Conservation (phyloP, 2,329 filamentous ascomycete genomes). For the Rhynchosporium secalis region DNA sequence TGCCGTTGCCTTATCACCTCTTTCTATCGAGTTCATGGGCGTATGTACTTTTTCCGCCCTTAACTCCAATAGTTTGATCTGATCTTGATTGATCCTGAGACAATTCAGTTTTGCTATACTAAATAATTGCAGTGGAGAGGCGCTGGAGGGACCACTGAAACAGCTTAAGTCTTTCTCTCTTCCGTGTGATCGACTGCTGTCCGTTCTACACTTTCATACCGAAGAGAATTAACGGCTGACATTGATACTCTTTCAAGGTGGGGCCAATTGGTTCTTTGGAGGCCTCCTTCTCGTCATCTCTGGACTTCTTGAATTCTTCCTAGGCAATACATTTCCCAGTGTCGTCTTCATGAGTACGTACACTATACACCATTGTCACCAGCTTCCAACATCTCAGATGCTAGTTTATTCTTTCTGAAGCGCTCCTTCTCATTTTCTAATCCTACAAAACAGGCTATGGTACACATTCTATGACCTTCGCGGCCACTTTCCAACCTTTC, state of each 20-base stretch:
- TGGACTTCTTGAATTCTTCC: constrained; percentile 55
- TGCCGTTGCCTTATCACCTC: constrained; percentile 49
- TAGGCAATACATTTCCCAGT: constrained; percentile 60
- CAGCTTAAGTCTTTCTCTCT: constrained; percentile 45
- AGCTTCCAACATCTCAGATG: not conserved
- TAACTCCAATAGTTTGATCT: no score
- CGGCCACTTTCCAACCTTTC: constrained; percentile 53
- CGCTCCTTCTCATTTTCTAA: not conserved
- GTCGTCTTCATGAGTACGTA: constrained; percentile 53
- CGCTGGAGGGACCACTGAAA: constrained; percentile 49
- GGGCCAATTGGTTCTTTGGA: constrained; percentile 52
- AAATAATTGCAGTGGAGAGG: constrained; percentile 46
- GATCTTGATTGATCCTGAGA: no score
- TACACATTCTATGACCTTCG: constrained; percentile 57
- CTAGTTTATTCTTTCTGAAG: not conserved
- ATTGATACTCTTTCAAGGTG: constrained; percentile 40
- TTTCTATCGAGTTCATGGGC: constrained; percentile 54
- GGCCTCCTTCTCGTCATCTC: constrained; percentile 54
- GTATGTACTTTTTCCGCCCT: no score
- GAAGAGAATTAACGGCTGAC: constrained; percentile 7
- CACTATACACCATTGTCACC: not conserved
- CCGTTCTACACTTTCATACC: not conserved
- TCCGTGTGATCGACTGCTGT: not conserved
- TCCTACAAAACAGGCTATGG: constrained; percentile 36
- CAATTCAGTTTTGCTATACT: no score